Conservation (phyloP, 768 basidiomycete species). For the Podaxis sp. region DNA sequence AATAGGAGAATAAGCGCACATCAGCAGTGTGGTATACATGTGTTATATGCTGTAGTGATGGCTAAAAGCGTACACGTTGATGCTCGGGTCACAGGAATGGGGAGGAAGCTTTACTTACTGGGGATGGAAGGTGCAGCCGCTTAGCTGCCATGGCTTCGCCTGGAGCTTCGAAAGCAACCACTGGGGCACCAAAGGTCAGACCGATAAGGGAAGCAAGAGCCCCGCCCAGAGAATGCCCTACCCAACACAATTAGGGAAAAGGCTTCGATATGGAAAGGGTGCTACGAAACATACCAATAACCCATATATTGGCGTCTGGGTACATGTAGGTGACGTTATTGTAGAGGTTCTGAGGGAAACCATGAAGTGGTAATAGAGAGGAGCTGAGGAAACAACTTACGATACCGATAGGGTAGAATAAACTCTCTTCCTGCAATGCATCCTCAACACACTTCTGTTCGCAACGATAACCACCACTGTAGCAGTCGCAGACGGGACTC, state of each 20-base stretch:
- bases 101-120: slow-evolving; percentile 43
- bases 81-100: neutral
- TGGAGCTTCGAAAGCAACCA: slow-evolving; percentile 87
- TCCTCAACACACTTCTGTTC: slow-evolving; percentile 77
- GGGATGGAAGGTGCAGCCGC: slow-evolving; percentile 82
- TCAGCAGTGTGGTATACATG: slow-evolving; percentile 94
- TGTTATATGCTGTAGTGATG: slow-evolving; percentile 69
- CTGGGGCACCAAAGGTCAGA: slow-evolving; percentile 87
- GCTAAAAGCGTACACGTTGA: slow-evolving; percentile 32
- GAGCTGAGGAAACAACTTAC: slow-evolving; percentile 40
- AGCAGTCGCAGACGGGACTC: slow-evolving; percentile 90
- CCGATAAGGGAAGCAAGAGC: slow-evolving; percentile 81
- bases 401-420: slow-evolving; percentile 85
- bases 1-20: slow-evolving; percentile 23
- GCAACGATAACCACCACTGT: slow-evolving; percentile 70
- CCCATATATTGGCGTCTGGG: slow-evolving; percentile 85
- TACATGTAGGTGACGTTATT: slow-evolving; percentile 91
- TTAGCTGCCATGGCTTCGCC: slow-evolving; percentile 65
- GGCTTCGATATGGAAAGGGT: neutral
- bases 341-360: slow-evolving; percentile 67
- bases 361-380: neutral
- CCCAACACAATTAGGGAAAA: neutral
- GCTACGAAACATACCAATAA: slow-evolving; percentile 31
- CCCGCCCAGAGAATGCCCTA: slow-evolving; percentile 80
- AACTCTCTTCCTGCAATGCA: slow-evolving; percentile 70